Conservation (phyloP, 148 eudicot genomes). For the Chenopodium formosanum region DNA sequence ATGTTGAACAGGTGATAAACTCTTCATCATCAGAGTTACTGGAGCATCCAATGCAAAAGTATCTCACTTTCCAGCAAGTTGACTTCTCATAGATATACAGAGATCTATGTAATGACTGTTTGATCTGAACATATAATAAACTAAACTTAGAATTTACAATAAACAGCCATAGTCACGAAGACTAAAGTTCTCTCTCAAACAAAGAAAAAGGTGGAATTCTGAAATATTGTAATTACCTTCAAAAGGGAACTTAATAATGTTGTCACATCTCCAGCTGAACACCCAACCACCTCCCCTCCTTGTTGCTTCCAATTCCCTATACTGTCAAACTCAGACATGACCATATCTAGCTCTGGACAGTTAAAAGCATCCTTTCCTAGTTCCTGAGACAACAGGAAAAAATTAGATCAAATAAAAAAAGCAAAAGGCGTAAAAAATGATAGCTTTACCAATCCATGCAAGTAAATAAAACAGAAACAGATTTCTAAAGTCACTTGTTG, state of each 20-base stretch:
- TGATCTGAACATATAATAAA: constrained; percentile 48
- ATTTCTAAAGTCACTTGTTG: neutral
- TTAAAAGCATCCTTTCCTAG: constrained; percentile 62
- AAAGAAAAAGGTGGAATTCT: neutral
- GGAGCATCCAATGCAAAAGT: constrained; percentile 62
- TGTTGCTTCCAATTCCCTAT: constrained; percentile 59
- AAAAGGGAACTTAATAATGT: constrained; percentile 43
- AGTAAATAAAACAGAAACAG: neutral
- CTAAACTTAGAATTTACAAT: neutral
- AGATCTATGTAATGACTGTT: constrained; percentile 60
- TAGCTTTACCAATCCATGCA: neutral
- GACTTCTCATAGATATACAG: constrained; percentile 51
- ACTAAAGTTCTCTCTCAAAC: too few species aligned
- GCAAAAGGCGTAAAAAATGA: neutral
- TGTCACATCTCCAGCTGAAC: constrained; percentile 38
- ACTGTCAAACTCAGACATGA: constrained; percentile 55
- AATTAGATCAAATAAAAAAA: neutral
- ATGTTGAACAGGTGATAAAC: constrained; percentile 63
- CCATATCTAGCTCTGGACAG: constrained; percentile 70
- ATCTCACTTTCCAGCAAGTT: constrained; percentile 45
- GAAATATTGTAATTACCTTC: constrained; percentile 42
- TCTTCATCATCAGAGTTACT: constrained; percentile 50
- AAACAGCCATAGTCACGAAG: neutral
- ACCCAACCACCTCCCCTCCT: constrained; percentile 47
- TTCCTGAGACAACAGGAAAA: constrained; percentile 45